Conservation (phyloP, 192 early-diverging fungal genomes). For the Paraglomus brasilianum region DNA sequence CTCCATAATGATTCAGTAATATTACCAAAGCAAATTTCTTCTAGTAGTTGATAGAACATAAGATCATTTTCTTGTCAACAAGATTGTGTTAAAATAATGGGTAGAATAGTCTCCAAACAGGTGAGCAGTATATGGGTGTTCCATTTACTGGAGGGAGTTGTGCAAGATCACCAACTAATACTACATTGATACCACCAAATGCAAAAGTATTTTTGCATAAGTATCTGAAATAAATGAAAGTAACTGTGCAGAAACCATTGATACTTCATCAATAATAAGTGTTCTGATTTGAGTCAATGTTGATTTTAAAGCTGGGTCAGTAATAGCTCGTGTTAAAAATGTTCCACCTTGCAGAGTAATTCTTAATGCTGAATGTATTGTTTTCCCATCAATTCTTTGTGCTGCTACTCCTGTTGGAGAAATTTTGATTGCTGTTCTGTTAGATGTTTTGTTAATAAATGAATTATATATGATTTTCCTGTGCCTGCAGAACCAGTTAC, state of each 20-base stretch:
- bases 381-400: background rate
- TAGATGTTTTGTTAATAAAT: background rate
- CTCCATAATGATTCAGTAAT: background rate
- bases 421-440: background rate
- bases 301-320: background rate
- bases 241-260: background rate
- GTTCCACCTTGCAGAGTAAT: background rate
- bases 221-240: background rate
- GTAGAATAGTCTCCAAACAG: constrained; percentile 8
- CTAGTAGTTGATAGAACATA: background rate
- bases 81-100: background rate
- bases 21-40: constrained; percentile 4
- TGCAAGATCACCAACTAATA: background rate
- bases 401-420: background rate
- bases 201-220: background rate
- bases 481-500: constrained; percentile 1
- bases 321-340: background rate
- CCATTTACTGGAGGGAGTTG: constrained; percentile 6
- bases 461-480: background rate
- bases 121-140: background rate
- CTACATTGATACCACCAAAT: background rate
- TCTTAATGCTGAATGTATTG: background rate
- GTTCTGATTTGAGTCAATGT: background rate
- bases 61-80: background rate
- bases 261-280: constrained; percentile 11